Evolutionary conservation across 2,329 filamentous ascomycete species (phyloP), one percentile per base, ranked within the genome.

Genomic region (Stachybotrys chlorohalonatus): DNA sequence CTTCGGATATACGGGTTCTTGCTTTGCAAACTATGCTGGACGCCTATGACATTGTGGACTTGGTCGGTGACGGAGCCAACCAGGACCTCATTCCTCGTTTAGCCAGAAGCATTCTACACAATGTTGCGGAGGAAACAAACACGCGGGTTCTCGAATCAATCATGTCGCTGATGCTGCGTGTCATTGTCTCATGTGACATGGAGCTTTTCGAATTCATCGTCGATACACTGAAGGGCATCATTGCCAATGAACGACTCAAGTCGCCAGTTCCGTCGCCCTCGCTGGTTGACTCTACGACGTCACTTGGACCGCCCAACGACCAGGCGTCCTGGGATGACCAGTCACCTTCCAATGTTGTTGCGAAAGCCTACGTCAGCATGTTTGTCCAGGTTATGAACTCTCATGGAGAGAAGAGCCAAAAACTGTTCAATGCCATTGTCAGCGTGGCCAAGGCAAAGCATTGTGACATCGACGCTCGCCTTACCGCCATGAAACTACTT

Each of bases 401-500:
- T 32, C 84, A 88, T 53, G 80, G 81, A 7, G 70, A 69, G 13
- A 93, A 92, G 68, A 82, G 85, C 11, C 73, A 79, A 24, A 77
- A 76, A 51, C 71, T 86, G 0, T 91, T 84, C 61, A 76, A 83
- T 51, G 74, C 81, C 8, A 70, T 93, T 6, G 72, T 92, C 47
- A 75, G 77, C 53, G 83, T 91, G 60, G 83, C 80, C 6, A 79
- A 78, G 59, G 80, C 80, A 15, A 76, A 75, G 31, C 73, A 77
- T 36, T 83, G 80, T 57, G 86, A 87, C 56, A 74, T 79, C 7
- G 85, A 89, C 68, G 85, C 87, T 52, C 85, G 89, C 7, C 73
- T 94, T 31, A 85, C 84, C 11, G 85, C 86, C 2, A 82, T 92
- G 76, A 90, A 89, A 63, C 72, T 93, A 48, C 74, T 96, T 2